Base-by-base conservation (phyloP, 2,329 filamentous ascomycete species). In the Colletotrichum navitas region DNA sequence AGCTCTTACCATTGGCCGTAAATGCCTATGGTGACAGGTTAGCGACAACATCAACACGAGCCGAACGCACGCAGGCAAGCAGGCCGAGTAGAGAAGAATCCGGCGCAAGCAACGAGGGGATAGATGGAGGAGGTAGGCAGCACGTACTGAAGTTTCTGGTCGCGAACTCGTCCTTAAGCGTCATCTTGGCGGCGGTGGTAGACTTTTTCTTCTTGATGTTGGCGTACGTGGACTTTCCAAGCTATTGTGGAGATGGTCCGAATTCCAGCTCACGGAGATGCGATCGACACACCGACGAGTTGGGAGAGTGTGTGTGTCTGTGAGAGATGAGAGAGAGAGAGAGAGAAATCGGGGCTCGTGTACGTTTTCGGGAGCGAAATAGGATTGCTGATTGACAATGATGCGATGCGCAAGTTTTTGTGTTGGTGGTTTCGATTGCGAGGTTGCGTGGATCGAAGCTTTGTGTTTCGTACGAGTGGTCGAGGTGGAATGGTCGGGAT, bases 81-180 rank as follows among this genome's bases (percentile, higher is more conserved):
- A 56, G 34, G 54, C 54, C n/a, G 34, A 36, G 24, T 18, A 5
- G 54, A 39, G n/a, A 3, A 41, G n/a, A 5, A 58, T 10, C 54
- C n/a, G n/a, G 54, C 54, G 54, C 54, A 18, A 58, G 54, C 54
- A 58, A 26, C 12, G 6, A 58, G 72, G 74, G 64, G 66, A 76
- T 73, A 47, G 72, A 41, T 7, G 18, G 18, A 24, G 61, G 62
- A 47, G 39, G 47, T n/a, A 41, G 47, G 71, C 36, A 84, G 68
- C 41, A 84, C 90, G 78, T 86, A 93, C 91, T 93, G 83, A 93
- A 93, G 84, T 93, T 93, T 78, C 91, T 86, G 73, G 90, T 91
- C 80, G 87, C 87, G 80, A 93, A 92, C 82, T 93, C 91, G 79
- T 93, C 91, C 82, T 88, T 88, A 84, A 93, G 86, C 80, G 90